These are phyloP conservation scores for Lyophyllum shimeji DNA, from an alignment of 768 basidiomycete species.

Conservation along the genomic window DNA sequence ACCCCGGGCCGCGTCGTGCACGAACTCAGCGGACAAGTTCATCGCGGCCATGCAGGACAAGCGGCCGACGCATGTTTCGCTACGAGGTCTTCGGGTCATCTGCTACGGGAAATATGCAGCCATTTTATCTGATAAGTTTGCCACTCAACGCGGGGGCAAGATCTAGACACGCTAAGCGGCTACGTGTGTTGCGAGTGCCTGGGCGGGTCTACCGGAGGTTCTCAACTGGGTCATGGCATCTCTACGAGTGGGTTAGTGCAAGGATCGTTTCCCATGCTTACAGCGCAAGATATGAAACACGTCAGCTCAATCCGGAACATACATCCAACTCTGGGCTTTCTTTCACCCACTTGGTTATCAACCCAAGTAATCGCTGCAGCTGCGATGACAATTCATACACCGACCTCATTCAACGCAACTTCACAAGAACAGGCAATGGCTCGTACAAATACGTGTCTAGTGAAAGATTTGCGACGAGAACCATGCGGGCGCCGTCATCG, in stretches of 20 bases:
- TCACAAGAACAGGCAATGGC: no score
- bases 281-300: neutral
- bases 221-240: neutral
- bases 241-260: neutral
- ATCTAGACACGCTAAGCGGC: neutral
- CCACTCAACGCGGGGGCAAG: neutral
- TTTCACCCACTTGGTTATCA: neutral
- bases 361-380: neutral
- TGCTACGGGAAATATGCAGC: no score
- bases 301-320: neutral
- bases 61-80: no score
- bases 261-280: neutral
- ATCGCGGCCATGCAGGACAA: neutral
- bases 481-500: neutral
- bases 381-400: neutral
- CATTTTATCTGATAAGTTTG: no score
- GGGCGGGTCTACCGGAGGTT: neutral
- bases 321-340: neutral
- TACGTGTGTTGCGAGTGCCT: neutral
- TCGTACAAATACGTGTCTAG: neutral
- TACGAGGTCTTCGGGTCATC: no score
- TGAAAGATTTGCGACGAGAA: neutral
- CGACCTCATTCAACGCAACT: neutral
- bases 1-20: no score
- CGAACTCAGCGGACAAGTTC: neutral